Percentiles rank a stretch among this genome's conserved stretches.
phyloP scores from a whole-genome alignment of 2,329 filamentous ascomycete genomes.

The Ophiosphaerella korrae region DNA sequence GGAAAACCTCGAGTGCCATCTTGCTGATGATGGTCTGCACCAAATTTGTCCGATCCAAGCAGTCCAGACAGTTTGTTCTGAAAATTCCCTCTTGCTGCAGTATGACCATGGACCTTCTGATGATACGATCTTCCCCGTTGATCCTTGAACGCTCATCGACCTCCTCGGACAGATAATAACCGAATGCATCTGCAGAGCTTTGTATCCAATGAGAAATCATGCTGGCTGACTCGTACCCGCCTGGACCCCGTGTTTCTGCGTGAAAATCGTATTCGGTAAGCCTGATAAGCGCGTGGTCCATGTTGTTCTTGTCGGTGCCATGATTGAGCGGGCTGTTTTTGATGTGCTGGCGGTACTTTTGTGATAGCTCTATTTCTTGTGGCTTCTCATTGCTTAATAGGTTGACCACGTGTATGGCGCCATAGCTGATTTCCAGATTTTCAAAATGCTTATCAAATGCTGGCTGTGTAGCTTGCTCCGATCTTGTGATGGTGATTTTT shows the following conservation, averaged over 20 bases:
- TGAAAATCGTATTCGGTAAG: conserved; percentile 96
- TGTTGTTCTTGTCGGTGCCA: conserved; percentile 58
- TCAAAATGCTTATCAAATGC: conserved; percentile 96
- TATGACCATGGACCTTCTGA: conserved; percentile 64
- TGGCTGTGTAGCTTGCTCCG: conserved; percentile 86
- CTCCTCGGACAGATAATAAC: conserved; percentile 86
- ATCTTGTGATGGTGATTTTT: conserved; percentile 89
- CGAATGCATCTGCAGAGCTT: conserved; percentile 81
- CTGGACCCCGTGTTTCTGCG: conserved; percentile 84
- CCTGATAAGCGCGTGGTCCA: conserved; percentile 74
- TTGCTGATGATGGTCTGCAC: conserved; percentile 95
- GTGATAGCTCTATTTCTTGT: conserved; percentile 82
- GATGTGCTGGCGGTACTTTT: conserved; percentile 79
- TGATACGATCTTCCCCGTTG: conserved; percentile 48
- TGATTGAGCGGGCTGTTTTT: conserved; percentile 72
- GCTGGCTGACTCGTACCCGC: conserved; percentile 88
- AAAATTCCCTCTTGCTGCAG: conserved; percentile 96
- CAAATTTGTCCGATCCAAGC: conserved; percentile 91
- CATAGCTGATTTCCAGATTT: conserved; percentile 82
- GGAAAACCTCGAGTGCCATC: conserved; percentile 86
- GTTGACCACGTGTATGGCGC: conserved; percentile 90
- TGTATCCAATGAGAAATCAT: conserved; percentile 81
- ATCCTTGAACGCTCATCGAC: conserved; percentile 58
- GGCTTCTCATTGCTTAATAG: conserved; percentile 88
- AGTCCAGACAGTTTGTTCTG: conserved; percentile 94